A percentile compares a stretch with the other conserved stretches of the same genome.
These are phyloP conservation scores for Saitozyma podzolica DNA, from an alignment of 768 basidiomycete species.

Conservation along the genomic window DNA sequence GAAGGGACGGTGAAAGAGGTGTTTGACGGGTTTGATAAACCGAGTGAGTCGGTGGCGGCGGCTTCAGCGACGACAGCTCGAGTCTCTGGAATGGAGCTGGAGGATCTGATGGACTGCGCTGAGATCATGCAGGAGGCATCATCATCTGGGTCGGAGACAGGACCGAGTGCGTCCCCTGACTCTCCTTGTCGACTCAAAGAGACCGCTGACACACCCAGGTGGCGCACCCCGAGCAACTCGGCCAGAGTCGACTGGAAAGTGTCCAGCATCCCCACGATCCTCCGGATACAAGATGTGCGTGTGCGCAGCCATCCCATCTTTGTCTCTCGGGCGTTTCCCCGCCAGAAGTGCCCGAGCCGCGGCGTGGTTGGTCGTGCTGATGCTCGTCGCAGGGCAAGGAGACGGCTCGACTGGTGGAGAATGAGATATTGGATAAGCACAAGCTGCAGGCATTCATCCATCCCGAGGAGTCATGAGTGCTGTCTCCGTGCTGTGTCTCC, in stretches of 20 bases:
- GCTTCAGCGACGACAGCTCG: too few species aligned
- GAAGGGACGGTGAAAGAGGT: constrained; percentile 38
- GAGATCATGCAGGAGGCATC: constrained; percentile 33
- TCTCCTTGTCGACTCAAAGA: not conserved
- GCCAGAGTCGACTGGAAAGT: constrained; percentile 45
- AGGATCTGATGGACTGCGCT: too few species aligned
- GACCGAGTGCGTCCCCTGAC: constrained; percentile 29
- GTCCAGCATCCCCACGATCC: constrained; percentile 44
- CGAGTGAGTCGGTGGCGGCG: constrained; percentile 27
- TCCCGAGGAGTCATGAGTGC: constrained; percentile 1
- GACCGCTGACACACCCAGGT: constrained; percentile 20
- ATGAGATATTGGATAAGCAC: constrained; percentile 66
- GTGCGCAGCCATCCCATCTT: not conserved
- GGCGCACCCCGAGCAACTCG: constrained; percentile 42
- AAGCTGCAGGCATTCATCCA: constrained; percentile 17
- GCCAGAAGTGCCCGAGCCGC: too few species aligned
- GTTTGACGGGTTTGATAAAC: constrained; percentile 43
- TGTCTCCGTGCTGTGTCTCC: too few species aligned
- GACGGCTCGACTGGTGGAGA: constrained; percentile 62
- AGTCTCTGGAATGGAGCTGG: too few species aligned
- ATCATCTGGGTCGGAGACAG: constrained; percentile 45
- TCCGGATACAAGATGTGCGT: constrained; percentile 31
- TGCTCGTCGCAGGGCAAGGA: constrained; percentile 41
- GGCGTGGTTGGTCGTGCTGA: not conserved
- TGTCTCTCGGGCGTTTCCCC: not conserved